These are phyloP conservation scores for Plenodomus lindquistii DNA, from an alignment of 2,329 filamentous ascomycete genomes.

Conservation along the genomic window DNA sequence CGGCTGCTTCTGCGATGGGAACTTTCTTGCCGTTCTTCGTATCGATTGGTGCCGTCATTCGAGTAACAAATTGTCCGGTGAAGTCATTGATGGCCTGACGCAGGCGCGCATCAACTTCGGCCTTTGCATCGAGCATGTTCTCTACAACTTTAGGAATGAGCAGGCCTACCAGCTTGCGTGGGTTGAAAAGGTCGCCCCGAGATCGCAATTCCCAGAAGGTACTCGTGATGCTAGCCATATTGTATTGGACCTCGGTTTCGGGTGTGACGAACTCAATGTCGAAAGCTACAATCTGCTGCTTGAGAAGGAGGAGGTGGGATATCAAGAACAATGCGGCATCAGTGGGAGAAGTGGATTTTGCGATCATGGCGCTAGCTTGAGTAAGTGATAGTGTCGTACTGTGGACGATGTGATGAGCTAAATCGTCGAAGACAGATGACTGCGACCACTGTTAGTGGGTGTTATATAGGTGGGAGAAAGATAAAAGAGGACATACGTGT, in stretches of 20 bases:
- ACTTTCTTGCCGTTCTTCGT: constrained; percentile 30
- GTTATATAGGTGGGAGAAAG: neutral
- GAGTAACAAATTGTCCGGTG: constrained; percentile 59
- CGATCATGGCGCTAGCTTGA: constrained; percentile 72
- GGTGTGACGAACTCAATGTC: constrained; percentile 80
- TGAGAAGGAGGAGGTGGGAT: constrained; percentile 90
- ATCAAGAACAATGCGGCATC: constrained; percentile 92
- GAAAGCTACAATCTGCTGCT: constrained; percentile 93
- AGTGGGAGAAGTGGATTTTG: constrained; percentile 64
- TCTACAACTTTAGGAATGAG: constrained; percentile 69
- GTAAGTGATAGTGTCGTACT: constrained; percentile 85
- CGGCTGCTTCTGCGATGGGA: constrained; percentile 28
- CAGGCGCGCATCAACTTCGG: constrained; percentile 66
- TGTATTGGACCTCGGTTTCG: constrained; percentile 62
- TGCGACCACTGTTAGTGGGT: constrained; percentile 27
- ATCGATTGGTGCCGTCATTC: constrained; percentile 58
- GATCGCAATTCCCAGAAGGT: constrained; percentile 71
- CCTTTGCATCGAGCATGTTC: constrained; percentile 73
- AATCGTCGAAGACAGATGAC: constrained; percentile 71
- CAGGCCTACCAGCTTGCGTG: constrained; percentile 63
- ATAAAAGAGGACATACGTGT: constrained; percentile 53
- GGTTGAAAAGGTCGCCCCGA: constrained; percentile 68
- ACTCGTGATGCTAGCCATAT: constrained; percentile 67
- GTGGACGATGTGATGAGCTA: constrained; percentile 81
- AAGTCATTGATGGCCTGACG: constrained; percentile 68